phyloP scores from a whole-genome alignment of 352 stramenopile species.

The Phytophthora pluvialis region DNA sequence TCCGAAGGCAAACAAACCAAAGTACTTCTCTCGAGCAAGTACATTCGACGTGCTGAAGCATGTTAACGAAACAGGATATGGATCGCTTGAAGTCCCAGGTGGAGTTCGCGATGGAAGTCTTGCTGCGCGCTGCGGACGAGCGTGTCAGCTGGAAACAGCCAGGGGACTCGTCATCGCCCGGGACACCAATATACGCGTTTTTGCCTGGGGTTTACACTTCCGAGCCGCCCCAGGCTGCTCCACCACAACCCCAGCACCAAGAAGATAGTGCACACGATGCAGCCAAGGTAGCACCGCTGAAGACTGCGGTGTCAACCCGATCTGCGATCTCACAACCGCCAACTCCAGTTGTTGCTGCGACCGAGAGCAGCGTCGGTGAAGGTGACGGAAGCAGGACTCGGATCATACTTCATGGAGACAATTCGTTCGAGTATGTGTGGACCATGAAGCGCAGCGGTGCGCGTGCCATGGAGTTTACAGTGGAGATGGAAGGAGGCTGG shows the following conservation, averaged over 20 bases:
- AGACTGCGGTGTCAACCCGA: constrained; percentile 2
- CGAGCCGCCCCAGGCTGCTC: background rate
- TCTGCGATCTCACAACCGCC: constrained; percentile 1
- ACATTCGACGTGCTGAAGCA: background rate
- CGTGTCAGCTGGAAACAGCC: constrained; percentile 64
- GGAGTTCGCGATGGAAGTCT: constrained; percentile 60
- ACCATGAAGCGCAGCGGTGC: constrained; percentile 55
- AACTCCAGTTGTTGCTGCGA: background rate
- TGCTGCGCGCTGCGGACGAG: constrained; percentile 63
- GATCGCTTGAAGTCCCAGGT: constrained; percentile 62
- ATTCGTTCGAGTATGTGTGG: constrained; percentile 84
- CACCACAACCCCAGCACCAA: constrained; percentile 21
- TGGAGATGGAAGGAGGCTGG: constrained; percentile 75
- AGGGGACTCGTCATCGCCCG: background rate
- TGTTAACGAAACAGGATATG: constrained; percentile 41
- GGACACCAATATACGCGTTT: constrained; percentile 48
- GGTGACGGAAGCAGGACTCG: constrained; percentile 45
- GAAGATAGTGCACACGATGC: constrained; percentile 6
- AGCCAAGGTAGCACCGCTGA: constrained; percentile 6
- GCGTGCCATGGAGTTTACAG: constrained; percentile 72
- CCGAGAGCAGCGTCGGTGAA: constrained; percentile 9
- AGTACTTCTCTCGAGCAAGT: too few relatives aligned
- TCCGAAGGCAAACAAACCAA: background rate
- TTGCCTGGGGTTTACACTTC: constrained; percentile 67
- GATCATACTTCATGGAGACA: constrained; percentile 78